phyloP scores from a whole-genome alignment of 2,329 filamentous ascomycete genomes.

The Nemania bipapillata region DNA sequence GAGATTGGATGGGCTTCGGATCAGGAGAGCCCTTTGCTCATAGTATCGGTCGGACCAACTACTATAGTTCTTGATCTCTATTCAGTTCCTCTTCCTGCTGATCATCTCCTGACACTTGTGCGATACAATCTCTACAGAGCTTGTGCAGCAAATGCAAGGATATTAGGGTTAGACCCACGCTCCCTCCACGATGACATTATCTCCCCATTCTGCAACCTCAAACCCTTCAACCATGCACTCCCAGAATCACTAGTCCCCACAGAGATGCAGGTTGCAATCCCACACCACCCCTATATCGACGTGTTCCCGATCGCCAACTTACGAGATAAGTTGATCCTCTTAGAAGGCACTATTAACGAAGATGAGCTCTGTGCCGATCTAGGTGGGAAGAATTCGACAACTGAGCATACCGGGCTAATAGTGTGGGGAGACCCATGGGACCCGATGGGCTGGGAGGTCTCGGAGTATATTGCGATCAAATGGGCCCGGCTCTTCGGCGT shows the following conservation, averaged over 20 bases:
- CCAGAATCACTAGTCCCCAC: constrained; percentile 4
- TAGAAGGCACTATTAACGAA: constrained; percentile 2
- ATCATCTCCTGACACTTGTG: constrained; percentile 14
- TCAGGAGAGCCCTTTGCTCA: not conserved
- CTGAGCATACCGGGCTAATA: constrained; percentile 15
- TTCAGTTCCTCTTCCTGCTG: constrained; percentile 15
- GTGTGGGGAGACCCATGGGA: constrained; percentile 20
- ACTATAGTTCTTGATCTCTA: constrained; percentile 11
- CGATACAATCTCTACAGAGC: constrained; percentile 24
- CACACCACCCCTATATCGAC: constrained; percentile 9
- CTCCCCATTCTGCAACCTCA: constrained; percentile 13
- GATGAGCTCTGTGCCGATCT: constrained; percentile 17
- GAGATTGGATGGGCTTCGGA: not conserved
- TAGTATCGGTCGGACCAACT: constrained; percentile 12
- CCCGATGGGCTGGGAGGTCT: constrained; percentile 22
- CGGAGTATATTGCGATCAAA: constrained; percentile 18
- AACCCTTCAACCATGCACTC: not conserved
- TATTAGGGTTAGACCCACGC: constrained; percentile 15
- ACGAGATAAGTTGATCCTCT: not conserved
- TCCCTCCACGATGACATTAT: constrained; percentile 20
- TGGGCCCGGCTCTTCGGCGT: constrained; percentile 7
- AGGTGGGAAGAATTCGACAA: constrained; percentile 8
- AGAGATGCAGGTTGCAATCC: not conserved
- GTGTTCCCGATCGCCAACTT: constrained; percentile 2
- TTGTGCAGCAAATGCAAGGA: constrained; percentile 16